Percentiles rank a stretch among this genome's conserved stretches.
Evolutionary conservation across 2,329 filamentous ascomycete species (phyloP).

Genomic region (Ceratocystis destructans): DNA sequence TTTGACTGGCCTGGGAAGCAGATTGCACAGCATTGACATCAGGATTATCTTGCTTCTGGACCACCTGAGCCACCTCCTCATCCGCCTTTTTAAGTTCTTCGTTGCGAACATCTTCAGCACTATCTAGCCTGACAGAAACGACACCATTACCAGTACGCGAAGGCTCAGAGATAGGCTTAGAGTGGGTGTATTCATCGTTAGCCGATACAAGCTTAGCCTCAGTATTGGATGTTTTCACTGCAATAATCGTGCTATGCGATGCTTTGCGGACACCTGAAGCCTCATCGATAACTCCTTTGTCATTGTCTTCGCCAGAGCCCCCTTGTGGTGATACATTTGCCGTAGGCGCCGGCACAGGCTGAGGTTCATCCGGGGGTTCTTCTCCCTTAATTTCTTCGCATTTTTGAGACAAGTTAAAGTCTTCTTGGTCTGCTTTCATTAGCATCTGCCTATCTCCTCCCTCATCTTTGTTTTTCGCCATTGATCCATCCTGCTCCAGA

Average conservation of each 20-base stretch:
- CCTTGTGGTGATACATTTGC: background rate
- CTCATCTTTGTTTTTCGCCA: conserved; percentile 6
- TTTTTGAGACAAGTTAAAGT: background rate
- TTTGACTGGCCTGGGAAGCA: background rate
- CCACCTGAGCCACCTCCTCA: background rate
- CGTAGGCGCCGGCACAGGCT: background rate
- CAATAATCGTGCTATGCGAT: background rate
- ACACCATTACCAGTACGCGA: background rate
- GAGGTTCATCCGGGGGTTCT: background rate
- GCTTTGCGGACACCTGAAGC: background rate
- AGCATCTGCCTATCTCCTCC: background rate
- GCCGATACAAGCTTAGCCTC: background rate
- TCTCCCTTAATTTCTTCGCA: background rate
- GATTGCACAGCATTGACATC: background rate
- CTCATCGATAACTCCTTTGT: background rate
- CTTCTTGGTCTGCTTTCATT: background rate
- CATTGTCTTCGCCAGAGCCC: background rate
- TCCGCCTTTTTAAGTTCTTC: background rate
- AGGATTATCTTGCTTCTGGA: background rate
- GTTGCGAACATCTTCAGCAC: background rate
- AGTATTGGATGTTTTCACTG: background rate
- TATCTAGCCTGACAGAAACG: background rate
- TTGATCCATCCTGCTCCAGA: conserved; percentile 4
- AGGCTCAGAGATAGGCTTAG: background rate
- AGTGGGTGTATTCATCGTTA: background rate